Conservation (phyloP, 1,284 basidiomycete genomes). For the Microbotryum silenes-acaulis region DNA sequence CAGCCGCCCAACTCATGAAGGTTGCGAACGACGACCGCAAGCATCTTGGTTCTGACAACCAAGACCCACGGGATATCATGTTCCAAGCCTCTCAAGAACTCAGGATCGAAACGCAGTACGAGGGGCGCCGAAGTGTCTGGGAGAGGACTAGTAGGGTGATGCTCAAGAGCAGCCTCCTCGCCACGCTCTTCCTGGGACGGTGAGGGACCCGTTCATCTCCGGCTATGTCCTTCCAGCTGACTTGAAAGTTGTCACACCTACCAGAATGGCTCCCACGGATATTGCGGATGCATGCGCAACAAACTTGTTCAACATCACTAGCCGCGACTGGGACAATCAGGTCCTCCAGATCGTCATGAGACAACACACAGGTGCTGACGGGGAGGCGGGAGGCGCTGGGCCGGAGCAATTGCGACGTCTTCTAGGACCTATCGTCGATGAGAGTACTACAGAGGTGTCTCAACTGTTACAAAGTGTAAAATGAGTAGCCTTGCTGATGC, state of each 20-base stretch:
- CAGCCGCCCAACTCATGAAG: conserved; percentile 60
- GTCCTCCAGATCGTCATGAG: conserved; percentile 45
- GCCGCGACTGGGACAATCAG: conserved; percentile 58
- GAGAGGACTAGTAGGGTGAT: conserved; percentile 57
- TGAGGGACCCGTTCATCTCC: conserved; percentile 39
- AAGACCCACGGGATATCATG: not conserved
- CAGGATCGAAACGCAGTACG: conserved; percentile 42
- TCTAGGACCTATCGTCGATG: no score
- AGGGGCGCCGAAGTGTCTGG: conserved; percentile 63
- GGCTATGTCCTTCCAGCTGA: not conserved
- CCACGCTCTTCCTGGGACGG: conserved; percentile 59
- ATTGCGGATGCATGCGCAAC: conserved; percentile 68
- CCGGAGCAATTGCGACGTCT: no score
- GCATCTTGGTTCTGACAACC: not conserved
- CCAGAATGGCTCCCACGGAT: conserved; percentile 51
- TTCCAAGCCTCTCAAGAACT: conserved; percentile 11
- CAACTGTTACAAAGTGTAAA: not conserved
- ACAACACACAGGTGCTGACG: not conserved
- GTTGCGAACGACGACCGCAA: conserved; percentile 38
- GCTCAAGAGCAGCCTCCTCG: conserved; percentile 62
- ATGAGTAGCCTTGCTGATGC: no score
- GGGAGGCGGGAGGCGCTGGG: not conserved
- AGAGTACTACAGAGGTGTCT: no score
- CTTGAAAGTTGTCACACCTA: not conserved
- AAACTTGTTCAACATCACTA: conserved; percentile 59